Conservation (phyloP, 148 eudicot species). For the Rhododendron vialii region DNA sequence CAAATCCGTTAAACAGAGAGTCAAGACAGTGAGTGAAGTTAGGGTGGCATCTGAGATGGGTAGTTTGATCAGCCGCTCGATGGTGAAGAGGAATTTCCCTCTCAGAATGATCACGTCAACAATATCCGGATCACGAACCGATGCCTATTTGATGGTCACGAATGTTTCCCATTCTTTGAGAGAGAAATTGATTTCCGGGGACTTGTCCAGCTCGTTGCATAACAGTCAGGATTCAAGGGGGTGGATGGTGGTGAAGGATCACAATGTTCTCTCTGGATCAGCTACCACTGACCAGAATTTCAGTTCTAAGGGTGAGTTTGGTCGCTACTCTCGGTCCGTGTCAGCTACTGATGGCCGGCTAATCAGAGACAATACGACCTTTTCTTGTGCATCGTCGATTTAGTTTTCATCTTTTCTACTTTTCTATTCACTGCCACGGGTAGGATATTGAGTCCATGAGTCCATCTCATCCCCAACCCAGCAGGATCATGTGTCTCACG, state of each 20-base stretch:
- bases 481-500: background rate
- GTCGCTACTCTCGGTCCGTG: conserved; percentile 49
- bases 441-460: background rate
- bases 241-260: conserved; percentile 62
- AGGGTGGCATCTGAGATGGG: conserved; percentile 32
- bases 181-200: conserved; percentile 33
- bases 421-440: background rate
- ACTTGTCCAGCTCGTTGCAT: conserved; percentile 9
- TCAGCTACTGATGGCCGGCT: conserved; percentile 41
- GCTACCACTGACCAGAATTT: conserved; percentile 48
- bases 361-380: conserved; percentile 23
- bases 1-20: conserved; percentile 48
- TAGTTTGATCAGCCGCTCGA: conserved; percentile 13
- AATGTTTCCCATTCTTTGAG: conserved; percentile 37
- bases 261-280: conserved; percentile 57
- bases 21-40: conserved; percentile 33
- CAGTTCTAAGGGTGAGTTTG: conserved; percentile 26
- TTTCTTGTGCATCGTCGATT: conserved; percentile 18
- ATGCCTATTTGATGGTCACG: conserved; percentile 43
- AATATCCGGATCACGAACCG: conserved; percentile 28
- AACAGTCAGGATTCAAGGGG: conserved; percentile 56
- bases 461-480: background rate
- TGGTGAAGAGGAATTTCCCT: conserved; percentile 40
- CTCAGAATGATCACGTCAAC: conserved; percentile 35
- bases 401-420: background rate